These are phyloP conservation scores for Fistulinella staudtii DNA, from an alignment of 1,284 basidiomycete species.

Conservation along the genomic window DNA sequence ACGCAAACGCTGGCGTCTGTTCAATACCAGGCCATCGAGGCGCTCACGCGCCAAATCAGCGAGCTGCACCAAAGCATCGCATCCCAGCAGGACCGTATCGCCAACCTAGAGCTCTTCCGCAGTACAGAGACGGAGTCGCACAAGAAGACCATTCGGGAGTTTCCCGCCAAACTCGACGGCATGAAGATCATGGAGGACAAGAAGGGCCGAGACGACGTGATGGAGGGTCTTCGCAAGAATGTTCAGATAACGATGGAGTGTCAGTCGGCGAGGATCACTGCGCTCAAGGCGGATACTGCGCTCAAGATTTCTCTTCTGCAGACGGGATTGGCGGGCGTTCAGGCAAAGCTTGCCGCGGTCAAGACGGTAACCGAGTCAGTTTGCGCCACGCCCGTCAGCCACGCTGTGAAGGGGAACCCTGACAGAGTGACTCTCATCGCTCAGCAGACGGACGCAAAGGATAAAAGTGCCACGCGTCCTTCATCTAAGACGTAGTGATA, in stretches of 20 bases:
- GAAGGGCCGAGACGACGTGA: conserved; percentile 4
- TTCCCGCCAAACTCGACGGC: conserved; percentile 8
- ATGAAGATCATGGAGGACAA: conserved; percentile 1
- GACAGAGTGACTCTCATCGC: conserved; percentile 1
- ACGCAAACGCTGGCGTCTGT: background rate
- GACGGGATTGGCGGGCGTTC: conserved; percentile 14
- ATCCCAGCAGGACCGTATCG: conserved; percentile 16
- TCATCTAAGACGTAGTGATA: conserved; percentile 1
- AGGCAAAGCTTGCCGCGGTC: conserved; percentile 8
- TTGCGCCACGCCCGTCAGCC: background rate
- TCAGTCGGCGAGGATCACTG: conserved; percentile 16
- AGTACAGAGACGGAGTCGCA: conserved; percentile 1
- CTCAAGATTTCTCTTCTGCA: conserved; percentile 18
- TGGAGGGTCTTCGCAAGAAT: conserved; percentile 5
- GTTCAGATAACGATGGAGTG: conserved; percentile 9
- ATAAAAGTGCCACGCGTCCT: conserved; percentile 9
- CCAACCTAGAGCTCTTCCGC: conserved; percentile 10
- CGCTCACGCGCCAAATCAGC: conserved; percentile 7
- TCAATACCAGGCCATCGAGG: conserved; percentile 1
- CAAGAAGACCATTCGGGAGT: conserved; percentile 14
- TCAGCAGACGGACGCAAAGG: background rate
- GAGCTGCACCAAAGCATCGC: conserved; percentile 6
- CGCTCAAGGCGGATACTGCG: conserved; percentile 20
- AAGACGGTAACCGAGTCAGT: conserved; percentile 7
- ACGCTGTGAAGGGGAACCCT: conserved; percentile 5